Base-by-base conservation (phyloP, 2,329 filamentous ascomycete genomes). In the Neonectria coccinea region DNA sequence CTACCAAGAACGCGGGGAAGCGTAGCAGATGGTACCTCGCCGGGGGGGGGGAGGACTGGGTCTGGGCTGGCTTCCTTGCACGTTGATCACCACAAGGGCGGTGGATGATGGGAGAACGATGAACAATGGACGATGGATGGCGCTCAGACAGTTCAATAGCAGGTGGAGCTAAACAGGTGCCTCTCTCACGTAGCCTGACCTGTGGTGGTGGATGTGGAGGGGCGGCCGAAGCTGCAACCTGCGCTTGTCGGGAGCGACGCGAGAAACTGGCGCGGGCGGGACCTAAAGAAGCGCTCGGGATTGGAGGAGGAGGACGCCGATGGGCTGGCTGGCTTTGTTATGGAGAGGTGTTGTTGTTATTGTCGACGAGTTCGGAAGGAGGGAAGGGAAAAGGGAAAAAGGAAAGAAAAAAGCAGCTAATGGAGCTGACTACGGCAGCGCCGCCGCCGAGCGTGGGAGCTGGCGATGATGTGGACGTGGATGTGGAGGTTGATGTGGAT, bases 201-300 rank as follows among this genome's bases (percentile, higher is more conserved):
- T 56, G 61, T 36, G 56, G 50, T 22, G 56, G 63, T 71, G 52
- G n/a, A 63, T 54, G 61, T 66, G 57, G 61, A 56, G 57, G 68
- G 55, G 64, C 56, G 68, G 68, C 66, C 69, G 59, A 57, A 68
- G 60, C 65, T 72, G 71, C 70, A 66, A 66, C 68, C 68, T 67
- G 71, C 71, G 71, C 71, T 72, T 73, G 69, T 73, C 71, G 63
- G 68, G 71, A 71, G 59, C 63, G 66, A 68, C 61, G 61, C 61
- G 61, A 59, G 41, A 53, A 65, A 67, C 69, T 69, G 71, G 68
- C 70, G 70, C 68, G 68, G 54, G 52, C 56, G 56, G 64, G 56
- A 56, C 48, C 52, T 45, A 70, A 65, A 73, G 67, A 67, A 64
- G 69, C 70, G 66, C 56, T 56, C 44, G 41, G 50, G 61, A 64